Conservation (phyloP, 179 eudicot species). For the Vitellaria paradoxa region DNA sequence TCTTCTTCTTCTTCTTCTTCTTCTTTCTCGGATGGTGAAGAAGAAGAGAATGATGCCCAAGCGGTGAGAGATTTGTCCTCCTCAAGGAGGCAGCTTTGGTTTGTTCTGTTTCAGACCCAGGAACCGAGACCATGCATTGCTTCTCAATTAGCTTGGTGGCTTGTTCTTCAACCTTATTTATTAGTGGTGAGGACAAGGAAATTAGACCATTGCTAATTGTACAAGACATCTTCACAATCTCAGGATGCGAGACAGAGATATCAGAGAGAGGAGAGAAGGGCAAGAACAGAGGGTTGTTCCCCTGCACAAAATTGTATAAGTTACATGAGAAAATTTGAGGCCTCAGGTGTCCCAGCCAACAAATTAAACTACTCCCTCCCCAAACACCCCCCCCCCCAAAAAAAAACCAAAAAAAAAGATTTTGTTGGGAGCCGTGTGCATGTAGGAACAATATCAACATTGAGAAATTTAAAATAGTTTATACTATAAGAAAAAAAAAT, state of each 20-base stretch:
- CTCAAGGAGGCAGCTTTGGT: constrained; percentile 13
- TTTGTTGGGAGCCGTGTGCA: no score
- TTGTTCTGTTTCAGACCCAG: constrained; percentile 20
- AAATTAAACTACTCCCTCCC: no score
- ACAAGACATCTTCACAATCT: constrained; percentile 1
- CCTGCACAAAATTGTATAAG: background rate
- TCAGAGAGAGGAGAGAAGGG: background rate
- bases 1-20: no score
- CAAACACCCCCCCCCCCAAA: no score
- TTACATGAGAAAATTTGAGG: background rate
- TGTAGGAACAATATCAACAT: no score
- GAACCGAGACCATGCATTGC: constrained; percentile 43
- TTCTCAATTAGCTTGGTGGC: constrained; percentile 21
- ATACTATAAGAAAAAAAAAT: no score
- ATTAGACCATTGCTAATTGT: background rate
- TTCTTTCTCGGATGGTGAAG: constrained; percentile 11
- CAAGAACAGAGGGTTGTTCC: background rate
- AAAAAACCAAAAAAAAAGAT: no score
- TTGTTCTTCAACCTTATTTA: constrained; percentile 11
- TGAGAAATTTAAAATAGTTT: no score
- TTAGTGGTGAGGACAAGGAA: constrained; percentile 1
- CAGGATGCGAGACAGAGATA: background rate
- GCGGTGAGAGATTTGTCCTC: constrained; percentile 36
- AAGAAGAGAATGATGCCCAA: background rate
- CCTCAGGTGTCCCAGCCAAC: background rate